phyloP scores from a whole-genome alignment of 2,329 filamentous ascomycete species.

The Botrytis squamosa region DNA sequence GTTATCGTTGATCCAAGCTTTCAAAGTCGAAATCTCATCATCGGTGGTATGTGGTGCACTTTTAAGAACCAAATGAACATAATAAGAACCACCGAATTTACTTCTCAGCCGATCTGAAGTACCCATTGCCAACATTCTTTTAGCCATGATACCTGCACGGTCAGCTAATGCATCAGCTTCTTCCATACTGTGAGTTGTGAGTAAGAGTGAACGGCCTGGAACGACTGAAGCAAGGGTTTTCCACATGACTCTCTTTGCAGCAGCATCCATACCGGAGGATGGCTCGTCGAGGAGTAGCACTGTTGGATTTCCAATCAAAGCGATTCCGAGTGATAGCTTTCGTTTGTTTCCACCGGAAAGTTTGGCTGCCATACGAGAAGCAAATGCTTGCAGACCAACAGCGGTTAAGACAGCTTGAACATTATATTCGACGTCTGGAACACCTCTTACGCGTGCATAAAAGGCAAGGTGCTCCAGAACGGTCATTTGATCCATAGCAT shows the following conservation, averaged over 20 bases:
- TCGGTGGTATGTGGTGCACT: slow-evolving; percentile 71
- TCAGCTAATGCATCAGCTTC: slow-evolving; percentile 87
- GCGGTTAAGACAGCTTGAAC: slow-evolving; percentile 75
- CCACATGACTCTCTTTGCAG: slow-evolving; percentile 93
- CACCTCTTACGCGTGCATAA: slow-evolving; percentile 81
- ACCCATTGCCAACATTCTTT: slow-evolving; percentile 81
- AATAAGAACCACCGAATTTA: slow-evolving; percentile 74
- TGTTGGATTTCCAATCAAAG: slow-evolving; percentile 86
- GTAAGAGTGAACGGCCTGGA: slow-evolving; percentile 74
- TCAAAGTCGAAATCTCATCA: slow-evolving; percentile 65
- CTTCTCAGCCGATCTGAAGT: slow-evolving; percentile 69
- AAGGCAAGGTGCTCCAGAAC: slow-evolving; percentile 83
- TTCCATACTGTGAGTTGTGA: slow-evolving; percentile 95
- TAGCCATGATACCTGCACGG: slow-evolving; percentile 81
- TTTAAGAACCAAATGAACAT: slow-evolving; percentile 77
- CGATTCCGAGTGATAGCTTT: slow-evolving; percentile 87
- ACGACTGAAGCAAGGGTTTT: slow-evolving; percentile 72
- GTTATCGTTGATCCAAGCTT: slow-evolving; percentile 60
- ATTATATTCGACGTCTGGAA: slow-evolving; percentile 72
- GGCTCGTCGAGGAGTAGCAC: slow-evolving; percentile 90
- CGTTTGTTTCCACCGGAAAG: slow-evolving; percentile 90
- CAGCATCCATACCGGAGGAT: slow-evolving; percentile 83
- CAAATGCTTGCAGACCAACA: slow-evolving; percentile 72
- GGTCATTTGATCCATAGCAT: slow-evolving; percentile 89
- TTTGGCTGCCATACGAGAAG: slow-evolving; percentile 71